Percentiles rank a stretch among this genome's conserved stretches.
Evolutionary conservation across 1,139 yeast species (phyloP).

Genomic region (Candida tunisiensis): DNA sequence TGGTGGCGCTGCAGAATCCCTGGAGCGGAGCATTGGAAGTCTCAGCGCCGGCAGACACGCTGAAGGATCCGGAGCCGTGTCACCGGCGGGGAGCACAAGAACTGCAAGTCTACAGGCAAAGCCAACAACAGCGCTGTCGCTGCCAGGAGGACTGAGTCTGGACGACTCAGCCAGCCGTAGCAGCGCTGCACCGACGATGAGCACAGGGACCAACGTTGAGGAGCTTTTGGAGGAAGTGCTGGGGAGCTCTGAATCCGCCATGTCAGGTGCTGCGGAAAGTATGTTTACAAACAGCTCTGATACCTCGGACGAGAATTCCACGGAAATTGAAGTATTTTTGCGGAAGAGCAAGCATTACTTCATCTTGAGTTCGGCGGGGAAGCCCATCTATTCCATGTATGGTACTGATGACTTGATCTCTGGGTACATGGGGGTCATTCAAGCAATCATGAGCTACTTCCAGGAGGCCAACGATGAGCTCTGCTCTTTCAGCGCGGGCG

Average conservation of each 20-base stretch:
- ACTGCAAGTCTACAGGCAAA: slow-evolving; percentile 7
- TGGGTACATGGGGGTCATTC: slow-evolving; percentile 49
- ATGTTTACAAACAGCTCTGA: neutral
- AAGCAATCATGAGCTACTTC: slow-evolving; percentile 48
- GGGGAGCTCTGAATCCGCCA: no score
- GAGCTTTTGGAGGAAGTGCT: slow-evolving; percentile 11
- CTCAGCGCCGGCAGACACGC: no score
- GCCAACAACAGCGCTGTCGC: slow-evolving; percentile 11
- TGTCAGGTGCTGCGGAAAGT: neutral
- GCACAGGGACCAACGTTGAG: slow-evolving; percentile 8
- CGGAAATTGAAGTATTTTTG: neutral
- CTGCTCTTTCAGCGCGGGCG: slow-evolving; percentile 13
- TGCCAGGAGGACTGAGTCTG: slow-evolving; percentile 3
- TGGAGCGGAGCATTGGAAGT: no score
- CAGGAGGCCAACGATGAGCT: slow-evolving; percentile 7
- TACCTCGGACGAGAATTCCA: neutral
- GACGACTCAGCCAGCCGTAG: neutral
- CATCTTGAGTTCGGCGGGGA: slow-evolving; percentile 81
- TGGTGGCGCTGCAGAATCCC: no score
- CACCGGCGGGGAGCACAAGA: slow-evolving; percentile 1
- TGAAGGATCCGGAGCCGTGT: slow-evolving; percentile 1
- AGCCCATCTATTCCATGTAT: slow-evolving; percentile 72
- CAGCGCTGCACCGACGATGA: slow-evolving; percentile 5
- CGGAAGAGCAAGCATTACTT: slow-evolving; percentile 45
- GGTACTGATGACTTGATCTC: slow-evolving; percentile 58